phyloP scores from a whole-genome alignment of 1,284 basidiomycete species.

The Trichosporon sp. region DNA sequence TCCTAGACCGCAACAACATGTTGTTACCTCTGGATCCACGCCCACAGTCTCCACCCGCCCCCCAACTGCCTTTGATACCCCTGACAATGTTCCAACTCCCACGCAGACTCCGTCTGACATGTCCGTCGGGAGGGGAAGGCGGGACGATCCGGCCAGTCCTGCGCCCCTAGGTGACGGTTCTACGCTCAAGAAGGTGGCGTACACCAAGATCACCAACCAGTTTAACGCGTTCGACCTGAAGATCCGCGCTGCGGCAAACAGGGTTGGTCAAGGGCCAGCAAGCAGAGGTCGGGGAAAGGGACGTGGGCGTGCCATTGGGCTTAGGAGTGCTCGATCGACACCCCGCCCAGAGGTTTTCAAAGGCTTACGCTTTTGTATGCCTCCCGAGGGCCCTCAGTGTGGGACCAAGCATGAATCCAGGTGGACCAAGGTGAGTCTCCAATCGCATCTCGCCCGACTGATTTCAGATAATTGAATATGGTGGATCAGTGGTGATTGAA shows the following conservation, averaged over 20 bases:
- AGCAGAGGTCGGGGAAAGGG: background rate
- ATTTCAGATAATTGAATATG: constrained; percentile 43
- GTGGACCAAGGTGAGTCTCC: background rate
- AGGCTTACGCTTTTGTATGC: constrained; percentile 45
- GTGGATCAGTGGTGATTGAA: constrained; percentile 42
- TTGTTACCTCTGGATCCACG: background rate
- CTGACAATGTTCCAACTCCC: constrained; percentile 24
- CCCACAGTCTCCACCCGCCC: background rate
- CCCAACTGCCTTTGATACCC: constrained; percentile 17
- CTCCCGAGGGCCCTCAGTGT: constrained; percentile 31
- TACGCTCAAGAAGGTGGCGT: background rate
- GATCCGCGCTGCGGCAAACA: background rate
- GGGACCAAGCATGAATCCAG: background rate
- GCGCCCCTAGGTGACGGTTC: constrained; percentile 36
- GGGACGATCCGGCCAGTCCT: constrained; percentile 42
- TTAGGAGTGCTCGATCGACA: background rate
- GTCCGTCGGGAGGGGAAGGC: constrained; percentile 32
- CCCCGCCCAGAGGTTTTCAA: constrained; percentile 34
- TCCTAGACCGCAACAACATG: background rate
- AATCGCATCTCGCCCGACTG: background rate
- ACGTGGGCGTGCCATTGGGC: constrained; percentile 23
- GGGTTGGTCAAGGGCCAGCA: background rate
- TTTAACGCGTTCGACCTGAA: constrained; percentile 9
- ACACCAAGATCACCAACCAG: constrained; percentile 15
- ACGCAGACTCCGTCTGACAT: constrained; percentile 18